Evolutionary conservation across 352 stramenopile genomes (phyloP).

Genomic region (Pythium brachiatum): DNA sequence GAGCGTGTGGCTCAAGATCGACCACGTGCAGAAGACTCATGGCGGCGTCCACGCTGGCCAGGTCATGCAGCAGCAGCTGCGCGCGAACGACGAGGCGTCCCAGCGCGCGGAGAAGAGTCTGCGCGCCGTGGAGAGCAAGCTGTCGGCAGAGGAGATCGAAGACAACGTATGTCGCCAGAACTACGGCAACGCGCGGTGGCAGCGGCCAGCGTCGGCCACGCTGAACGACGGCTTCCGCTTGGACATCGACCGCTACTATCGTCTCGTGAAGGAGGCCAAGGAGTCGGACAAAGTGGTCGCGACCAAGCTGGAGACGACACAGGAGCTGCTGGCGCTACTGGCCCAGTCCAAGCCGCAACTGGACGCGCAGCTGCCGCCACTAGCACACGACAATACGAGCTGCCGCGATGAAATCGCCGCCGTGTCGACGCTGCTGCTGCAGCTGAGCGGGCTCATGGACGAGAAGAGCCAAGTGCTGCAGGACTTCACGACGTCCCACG

Average conservation of each 20-base stretch:
- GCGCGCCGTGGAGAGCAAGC: constrained; percentile 42
- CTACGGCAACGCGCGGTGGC: constrained; percentile 59
- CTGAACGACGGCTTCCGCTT: constrained; percentile 58
- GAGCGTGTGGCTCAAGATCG: constrained; percentile 55
- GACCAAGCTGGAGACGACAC: constrained; percentile 40
- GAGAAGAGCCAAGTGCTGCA: constrained; percentile 59
- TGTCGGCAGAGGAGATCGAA: constrained; percentile 61
- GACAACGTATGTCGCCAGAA: constrained; percentile 70
- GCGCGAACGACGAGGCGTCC: constrained; percentile 50
- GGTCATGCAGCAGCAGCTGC: constrained; percentile 44
- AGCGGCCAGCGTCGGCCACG: constrained; percentile 42
- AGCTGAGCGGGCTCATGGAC: constrained; percentile 45
- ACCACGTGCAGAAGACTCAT: constrained; percentile 39
- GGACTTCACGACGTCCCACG: constrained; percentile 49
- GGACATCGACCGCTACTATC: constrained; percentile 74
- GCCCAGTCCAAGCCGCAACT: constrained; percentile 50
- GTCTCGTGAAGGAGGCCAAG: constrained; percentile 68
- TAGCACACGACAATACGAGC: constrained; percentile 49
- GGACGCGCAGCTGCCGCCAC: constrained; percentile 46
- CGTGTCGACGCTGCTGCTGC: constrained; percentile 52
- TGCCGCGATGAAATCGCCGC: constrained; percentile 50
- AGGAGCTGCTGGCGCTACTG: constrained; percentile 38
- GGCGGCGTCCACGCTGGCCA: constrained; percentile 6
- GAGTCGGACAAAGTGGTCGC: constrained; percentile 63
- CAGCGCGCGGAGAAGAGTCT: constrained; percentile 60